A percentile compares a stretch with the other conserved stretches of the same genome.
Evolutionary conservation across 1,139 yeast genomes (phyloP).

Genomic region (Saccharomyces hybrid): DNA sequence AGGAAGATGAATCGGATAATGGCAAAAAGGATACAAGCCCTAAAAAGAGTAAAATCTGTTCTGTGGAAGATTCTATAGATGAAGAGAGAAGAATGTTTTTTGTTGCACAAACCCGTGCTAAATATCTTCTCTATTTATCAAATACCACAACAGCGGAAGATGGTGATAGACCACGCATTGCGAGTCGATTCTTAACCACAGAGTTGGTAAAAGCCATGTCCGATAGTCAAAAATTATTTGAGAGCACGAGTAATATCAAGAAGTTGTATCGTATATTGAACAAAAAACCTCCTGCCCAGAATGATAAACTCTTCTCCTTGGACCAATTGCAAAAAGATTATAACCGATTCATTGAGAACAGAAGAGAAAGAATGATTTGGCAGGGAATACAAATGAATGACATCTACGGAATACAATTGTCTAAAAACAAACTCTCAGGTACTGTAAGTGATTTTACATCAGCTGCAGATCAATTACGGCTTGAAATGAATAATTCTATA

Average conservation of each 20-base stretch:
- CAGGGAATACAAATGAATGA: conserved; percentile 20
- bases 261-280: conserved; percentile 18
- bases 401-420: conserved; percentile 13
- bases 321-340: conserved; percentile 26
- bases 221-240: conserved; percentile 25
- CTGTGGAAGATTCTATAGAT: conserved; percentile 33
- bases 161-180: conserved; percentile 17
- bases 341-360: conserved; percentile 20
- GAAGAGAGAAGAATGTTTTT: conserved; percentile 83
- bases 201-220: conserved; percentile 25
- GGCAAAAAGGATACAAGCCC: conserved; percentile 14
- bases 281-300: conserved; percentile 9
- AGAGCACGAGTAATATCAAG: conserved; percentile 16
- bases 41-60: conserved; percentile 12
- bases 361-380: conserved; percentile 29
- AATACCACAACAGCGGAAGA: conserved; percentile 24
- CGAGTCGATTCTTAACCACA: conserved; percentile 29
- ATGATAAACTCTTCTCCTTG: conserved; percentile 17
- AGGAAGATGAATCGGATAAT: conserved; percentile 13
- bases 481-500: neutral
- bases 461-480: conserved; percentile 22
- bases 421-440: neutral
- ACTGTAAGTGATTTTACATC: conserved; percentile 19
- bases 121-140: conserved; percentile 37
- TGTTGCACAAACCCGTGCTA: conserved; percentile 85